These are phyloP conservation scores for Thalia dealbata DNA, from an alignment of 176 grass and related monocot species.

Conservation along the genomic window DNA sequence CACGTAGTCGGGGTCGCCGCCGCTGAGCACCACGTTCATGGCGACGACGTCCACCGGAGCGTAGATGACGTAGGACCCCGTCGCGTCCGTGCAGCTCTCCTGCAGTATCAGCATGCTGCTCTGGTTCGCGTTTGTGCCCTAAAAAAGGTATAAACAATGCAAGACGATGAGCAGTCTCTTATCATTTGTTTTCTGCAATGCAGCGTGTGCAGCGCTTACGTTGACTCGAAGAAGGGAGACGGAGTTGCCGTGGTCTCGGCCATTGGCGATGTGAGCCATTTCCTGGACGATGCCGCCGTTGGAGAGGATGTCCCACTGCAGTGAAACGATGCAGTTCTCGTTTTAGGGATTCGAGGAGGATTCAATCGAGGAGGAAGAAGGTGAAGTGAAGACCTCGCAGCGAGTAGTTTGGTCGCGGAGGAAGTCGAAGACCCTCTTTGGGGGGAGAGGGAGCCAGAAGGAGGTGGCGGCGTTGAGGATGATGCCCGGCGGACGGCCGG, in stretches of 20 bases:
- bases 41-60: constrained; percentile 14
- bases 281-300: constrained; percentile 12
- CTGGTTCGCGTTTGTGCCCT: constrained; percentile 10
- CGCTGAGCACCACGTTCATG: constrained; percentile 16
- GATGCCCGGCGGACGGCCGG: constrained; percentile 70
- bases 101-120: constrained; percentile 20
- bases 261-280: constrained; percentile 19
- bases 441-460: constrained; percentile 79
- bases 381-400: constrained; percentile 38
- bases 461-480: constrained; percentile 94
- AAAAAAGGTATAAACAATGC: background rate
- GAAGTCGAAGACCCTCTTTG: constrained; percentile 90
- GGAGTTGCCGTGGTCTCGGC: constrained; percentile 11
- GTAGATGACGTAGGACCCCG: constrained; percentile 18
- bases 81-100: constrained; percentile 14
- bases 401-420: constrained; percentile 82
- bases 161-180: too few species aligned
- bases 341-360: too few species aligned
- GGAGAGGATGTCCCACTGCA: constrained; percentile 16
- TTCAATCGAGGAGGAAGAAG: background rate
- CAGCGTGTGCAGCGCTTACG: background rate
- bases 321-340: too few species aligned
- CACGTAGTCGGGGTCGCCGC: constrained; percentile 9
- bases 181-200: too few species aligned
- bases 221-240: constrained; percentile 13